phyloP scores from a whole-genome alignment of 805 yeast species.

The Zygosaccharomyces bailii region DNA sequence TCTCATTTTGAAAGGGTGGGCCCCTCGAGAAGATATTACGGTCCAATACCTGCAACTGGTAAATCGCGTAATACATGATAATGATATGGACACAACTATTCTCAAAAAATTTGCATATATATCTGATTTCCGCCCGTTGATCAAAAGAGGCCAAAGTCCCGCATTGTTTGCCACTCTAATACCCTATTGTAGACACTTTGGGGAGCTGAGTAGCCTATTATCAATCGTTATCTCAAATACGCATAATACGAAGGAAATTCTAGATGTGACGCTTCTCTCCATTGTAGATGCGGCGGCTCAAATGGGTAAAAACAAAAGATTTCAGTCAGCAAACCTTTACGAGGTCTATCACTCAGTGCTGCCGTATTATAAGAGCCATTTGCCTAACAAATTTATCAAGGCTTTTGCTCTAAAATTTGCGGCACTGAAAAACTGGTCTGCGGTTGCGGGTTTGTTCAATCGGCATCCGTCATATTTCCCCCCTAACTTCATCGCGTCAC shows the following conservation, averaged over 20 bases:
- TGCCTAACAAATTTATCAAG: constrained; percentile 13
- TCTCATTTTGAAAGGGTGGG: constrained; percentile 14
- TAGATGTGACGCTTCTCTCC: constrained; percentile 14
- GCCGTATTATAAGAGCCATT: constrained; percentile 9
- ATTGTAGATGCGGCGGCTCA: constrained; percentile 12
- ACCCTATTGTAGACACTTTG: constrained; percentile 24
- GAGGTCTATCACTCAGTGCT: constrained; percentile 14
- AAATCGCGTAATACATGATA: constrained; percentile 6
- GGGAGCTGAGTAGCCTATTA: constrained; percentile 23
- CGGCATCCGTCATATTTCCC: constrained; percentile 4
- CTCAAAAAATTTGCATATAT: constrained; percentile 21
- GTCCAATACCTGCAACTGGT: constrained; percentile 19
- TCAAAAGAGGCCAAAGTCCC: constrained; percentile 17
- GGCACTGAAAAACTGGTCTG: constrained; percentile 15
- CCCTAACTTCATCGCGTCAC: constrained; percentile 8
- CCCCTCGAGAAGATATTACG: constrained; percentile 17
- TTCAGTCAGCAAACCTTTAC: constrained; percentile 17
- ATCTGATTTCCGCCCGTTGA: constrained; percentile 22
- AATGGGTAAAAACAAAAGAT: constrained; percentile 11
- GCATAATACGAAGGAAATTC: constrained; percentile 12
- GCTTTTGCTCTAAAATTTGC: constrained; percentile 16
- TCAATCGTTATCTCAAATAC: constrained; percentile 13
- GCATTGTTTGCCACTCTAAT: constrained; percentile 17
- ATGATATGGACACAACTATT: not conserved
- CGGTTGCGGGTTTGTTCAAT: constrained; percentile 13